Conservation (phyloP, 768 basidiomycete species). For the Candolleomyces aberdarensis region DNA sequence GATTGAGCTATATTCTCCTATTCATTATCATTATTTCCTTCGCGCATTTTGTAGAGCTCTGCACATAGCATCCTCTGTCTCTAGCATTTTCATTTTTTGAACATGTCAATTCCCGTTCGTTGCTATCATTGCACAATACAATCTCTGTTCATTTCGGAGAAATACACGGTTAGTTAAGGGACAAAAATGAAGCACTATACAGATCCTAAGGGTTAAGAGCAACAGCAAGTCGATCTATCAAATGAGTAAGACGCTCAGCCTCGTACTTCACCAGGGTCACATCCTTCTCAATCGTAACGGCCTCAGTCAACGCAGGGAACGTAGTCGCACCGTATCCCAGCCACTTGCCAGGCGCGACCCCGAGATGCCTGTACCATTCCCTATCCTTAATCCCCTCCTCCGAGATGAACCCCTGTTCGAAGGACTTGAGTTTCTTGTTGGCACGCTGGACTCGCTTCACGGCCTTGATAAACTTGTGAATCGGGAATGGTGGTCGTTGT, state of each 20-base stretch:
- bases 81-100: no score
- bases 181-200: slow-evolving; percentile 12
- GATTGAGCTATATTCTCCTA: neutral
- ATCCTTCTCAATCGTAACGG: slow-evolving; percentile 68
- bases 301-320: slow-evolving; percentile 76
- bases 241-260: slow-evolving; percentile 45
- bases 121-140: no score
- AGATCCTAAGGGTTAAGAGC: slow-evolving; percentile 30
- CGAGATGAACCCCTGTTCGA: slow-evolving; percentile 74
- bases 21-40: neutral
- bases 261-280: slow-evolving; percentile 59
- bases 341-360: slow-evolving; percentile 78
- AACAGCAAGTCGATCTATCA: slow-evolving; percentile 53
- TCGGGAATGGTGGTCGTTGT: neutral
- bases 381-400: slow-evolving; percentile 68
- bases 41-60: no score
- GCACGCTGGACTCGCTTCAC: slow-evolving; percentile 49
- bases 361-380: slow-evolving; percentile 80
- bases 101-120: no score
- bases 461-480: slow-evolving; percentile 39
- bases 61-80: no score
- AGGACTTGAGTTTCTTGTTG: slow-evolving; percentile 58
- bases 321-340: slow-evolving; percentile 86
- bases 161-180: no score
- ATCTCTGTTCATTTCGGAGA: no score